Conservation (phyloP, 2,329 filamentous ascomycete species). For the Nemania sp. region DNA sequence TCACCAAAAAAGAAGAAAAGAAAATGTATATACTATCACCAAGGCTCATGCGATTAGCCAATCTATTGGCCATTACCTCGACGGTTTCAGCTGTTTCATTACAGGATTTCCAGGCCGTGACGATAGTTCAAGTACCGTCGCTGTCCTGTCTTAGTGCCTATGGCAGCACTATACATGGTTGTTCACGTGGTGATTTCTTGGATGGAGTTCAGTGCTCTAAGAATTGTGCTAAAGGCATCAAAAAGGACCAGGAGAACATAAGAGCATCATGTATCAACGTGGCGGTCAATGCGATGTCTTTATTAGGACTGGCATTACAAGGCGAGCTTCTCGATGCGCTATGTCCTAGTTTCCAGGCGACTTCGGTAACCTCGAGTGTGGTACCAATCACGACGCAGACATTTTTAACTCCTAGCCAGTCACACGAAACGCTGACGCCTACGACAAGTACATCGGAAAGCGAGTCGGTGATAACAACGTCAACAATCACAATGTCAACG, state of each 20-base stretch:
- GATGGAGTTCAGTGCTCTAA: conserved; percentile 31
- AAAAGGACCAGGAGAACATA: conserved; percentile 24
- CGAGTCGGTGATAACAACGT: conserved; percentile 3
- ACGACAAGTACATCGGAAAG: conserved; percentile 13
- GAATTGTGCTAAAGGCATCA: conserved; percentile 33
- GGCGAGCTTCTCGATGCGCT: conserved; percentile 32
- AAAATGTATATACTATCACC: conserved; percentile 25
- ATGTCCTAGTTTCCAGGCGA: conserved; percentile 31
- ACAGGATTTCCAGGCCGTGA: conserved; percentile 35
- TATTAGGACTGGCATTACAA: conserved; percentile 33
- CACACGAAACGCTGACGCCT: conserved; percentile 16
- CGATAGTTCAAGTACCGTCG: conserved; percentile 33
- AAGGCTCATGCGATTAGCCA: conserved; percentile 23
- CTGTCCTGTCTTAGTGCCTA: conserved; percentile 34
- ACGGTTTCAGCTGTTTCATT: conserved; percentile 34
- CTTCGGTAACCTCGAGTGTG: conserved; percentile 31
- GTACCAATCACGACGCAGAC: conserved; percentile 26
- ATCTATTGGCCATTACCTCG: conserved; percentile 29
- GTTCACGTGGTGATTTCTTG: conserved; percentile 32
- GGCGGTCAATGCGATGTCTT: conserved; percentile 28
- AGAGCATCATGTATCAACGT: conserved; percentile 28
- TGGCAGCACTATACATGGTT: conserved; percentile 31
- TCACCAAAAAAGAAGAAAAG: too few species aligned
- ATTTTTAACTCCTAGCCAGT: conserved; percentile 23
- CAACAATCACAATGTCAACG: conserved; percentile 10